Evolutionary conservation across 345 rosid species (phyloP).

Genomic region (Citrus maxima): DNA sequence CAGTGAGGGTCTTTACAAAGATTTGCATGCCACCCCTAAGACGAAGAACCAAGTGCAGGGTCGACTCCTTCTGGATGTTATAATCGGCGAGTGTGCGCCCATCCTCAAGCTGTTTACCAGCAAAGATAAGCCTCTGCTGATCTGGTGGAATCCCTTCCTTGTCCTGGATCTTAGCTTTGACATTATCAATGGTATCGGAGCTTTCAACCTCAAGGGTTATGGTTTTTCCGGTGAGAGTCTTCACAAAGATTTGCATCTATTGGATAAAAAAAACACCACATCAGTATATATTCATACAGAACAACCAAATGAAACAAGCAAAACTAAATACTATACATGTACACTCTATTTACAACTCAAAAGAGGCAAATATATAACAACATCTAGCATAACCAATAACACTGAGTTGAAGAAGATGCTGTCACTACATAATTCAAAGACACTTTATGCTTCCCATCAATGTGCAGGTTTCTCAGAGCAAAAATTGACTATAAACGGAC

Average conservation of each 20-base stretch:
- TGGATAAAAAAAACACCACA: not conserved
- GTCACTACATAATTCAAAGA: too few species aligned
- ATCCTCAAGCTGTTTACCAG: constrained; percentile 19
- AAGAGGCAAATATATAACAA: not conserved
- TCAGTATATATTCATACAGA: not conserved
- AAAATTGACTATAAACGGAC: not conserved
- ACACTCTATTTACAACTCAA: too few species aligned
- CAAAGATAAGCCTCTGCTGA: constrained; percentile 18
- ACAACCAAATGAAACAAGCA: not conserved
- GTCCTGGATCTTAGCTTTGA: constrained; percentile 18
- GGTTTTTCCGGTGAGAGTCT: constrained; percentile 20
- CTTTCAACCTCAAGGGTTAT: constrained; percentile 25
- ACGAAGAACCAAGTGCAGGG: constrained; percentile 22
- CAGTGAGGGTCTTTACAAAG: constrained; percentile 25
- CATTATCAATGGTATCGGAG: constrained; percentile 15
- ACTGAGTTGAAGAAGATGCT: not conserved
- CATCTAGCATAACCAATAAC: not conserved
- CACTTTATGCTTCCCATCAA: not conserved
- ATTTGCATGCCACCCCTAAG: constrained; percentile 26
- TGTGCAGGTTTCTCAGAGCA: not conserved
- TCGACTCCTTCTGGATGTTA: constrained; percentile 19
- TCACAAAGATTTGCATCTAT: constrained; percentile 23
- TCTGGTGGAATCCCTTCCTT: constrained; percentile 25
- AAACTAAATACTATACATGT: not conserved
- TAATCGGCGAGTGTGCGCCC: constrained; percentile 8